Evolutionary conservation across 371 early-diverging fungal species (phyloP).

Genomic region (Lichtheimia ornata): DNA sequence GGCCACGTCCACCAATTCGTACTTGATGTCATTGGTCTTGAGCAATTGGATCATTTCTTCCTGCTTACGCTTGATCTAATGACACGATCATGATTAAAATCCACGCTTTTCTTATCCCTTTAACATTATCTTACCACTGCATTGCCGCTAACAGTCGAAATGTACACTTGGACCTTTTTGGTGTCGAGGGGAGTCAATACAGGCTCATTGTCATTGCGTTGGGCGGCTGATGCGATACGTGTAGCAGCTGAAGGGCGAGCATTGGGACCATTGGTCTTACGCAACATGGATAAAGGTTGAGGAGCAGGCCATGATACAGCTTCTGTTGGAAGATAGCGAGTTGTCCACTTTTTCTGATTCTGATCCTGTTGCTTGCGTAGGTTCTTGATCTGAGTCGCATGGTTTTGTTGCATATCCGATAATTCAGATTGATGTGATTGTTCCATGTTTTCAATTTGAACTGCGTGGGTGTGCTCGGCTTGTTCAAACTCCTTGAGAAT

Average conservation of each 20-base stretch:
- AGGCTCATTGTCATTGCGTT: conserved; percentile 19
- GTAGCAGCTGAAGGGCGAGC: conserved; percentile 4
- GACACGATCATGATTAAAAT: neutral
- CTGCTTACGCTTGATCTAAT: conserved; percentile 47
- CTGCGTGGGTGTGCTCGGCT: conserved; percentile 39
- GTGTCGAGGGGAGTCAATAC: conserved; percentile 39
- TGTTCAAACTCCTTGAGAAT: conserved; percentile 76
- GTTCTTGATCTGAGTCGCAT: conserved; percentile 33
- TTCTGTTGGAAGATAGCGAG: conserved; percentile 39
- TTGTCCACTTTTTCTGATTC: conserved; percentile 25
- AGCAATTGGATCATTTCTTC: conserved; percentile 45
- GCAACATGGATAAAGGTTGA: conserved; percentile 16
- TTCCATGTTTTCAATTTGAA: conserved; percentile 40
- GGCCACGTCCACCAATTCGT: conserved; percentile 46
- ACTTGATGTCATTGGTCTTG: conserved; percentile 26
- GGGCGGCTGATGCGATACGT: conserved; percentile 10
- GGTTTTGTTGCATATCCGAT: conserved; percentile 31
- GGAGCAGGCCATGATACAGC: conserved; percentile 50
- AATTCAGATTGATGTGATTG: conserved; percentile 41
- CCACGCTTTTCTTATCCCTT: too few relatives aligned
- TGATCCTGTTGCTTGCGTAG: conserved; percentile 31
- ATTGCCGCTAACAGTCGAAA: conserved; percentile 46
- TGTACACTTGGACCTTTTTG: conserved; percentile 45
- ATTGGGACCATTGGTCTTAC: conserved; percentile 26
- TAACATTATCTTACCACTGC: conserved; percentile 24